phyloP scores from a whole-genome alignment of 257 asterid species.

The Cynanchum wilfordii region DNA sequence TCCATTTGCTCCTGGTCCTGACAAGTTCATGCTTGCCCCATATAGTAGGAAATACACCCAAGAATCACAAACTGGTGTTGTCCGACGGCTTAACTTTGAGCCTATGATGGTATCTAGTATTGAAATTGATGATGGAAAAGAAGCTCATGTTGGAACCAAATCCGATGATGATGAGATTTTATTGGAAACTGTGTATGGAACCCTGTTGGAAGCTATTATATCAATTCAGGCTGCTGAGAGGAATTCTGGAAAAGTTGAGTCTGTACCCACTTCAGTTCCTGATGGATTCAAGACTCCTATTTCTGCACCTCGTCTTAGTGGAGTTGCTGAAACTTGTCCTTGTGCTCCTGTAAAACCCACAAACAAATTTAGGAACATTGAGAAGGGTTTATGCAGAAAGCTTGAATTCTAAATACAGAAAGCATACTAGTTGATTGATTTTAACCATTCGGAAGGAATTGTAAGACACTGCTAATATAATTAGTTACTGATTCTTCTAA shows the following conservation, averaged over 20 bases:
- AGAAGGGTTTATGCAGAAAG: constrained; percentile 45
- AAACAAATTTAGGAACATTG: constrained; percentile 26
- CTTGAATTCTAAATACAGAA: constrained; percentile 37
- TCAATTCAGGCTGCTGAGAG: constrained; percentile 29
- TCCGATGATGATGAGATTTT: constrained; percentile 36
- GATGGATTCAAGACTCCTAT: constrained; percentile 43
- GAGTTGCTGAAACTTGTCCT: constrained; percentile 51
- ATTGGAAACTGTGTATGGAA: constrained; percentile 28
- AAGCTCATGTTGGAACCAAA: neutral
- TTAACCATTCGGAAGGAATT: constrained; percentile 1
- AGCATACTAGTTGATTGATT: neutral
- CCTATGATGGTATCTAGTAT: constrained; percentile 2
- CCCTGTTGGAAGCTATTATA: constrained; percentile 37
- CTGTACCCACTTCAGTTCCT: constrained; percentile 16
- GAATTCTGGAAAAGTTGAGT: constrained; percentile 6
- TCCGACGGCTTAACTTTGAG: constrained; percentile 32
- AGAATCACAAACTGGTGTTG: constrained; percentile 30
- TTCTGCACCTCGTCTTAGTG: constrained; percentile 30
- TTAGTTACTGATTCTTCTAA: constrained; percentile 1
- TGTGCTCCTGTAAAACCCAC: constrained; percentile 44
- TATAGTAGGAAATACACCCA: constrained; percentile 22
- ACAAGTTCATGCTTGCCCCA: constrained; percentile 43
- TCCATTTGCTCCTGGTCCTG: constrained; percentile 54
- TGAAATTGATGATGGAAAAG: constrained; percentile 7
- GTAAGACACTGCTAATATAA: neutral